These are phyloP conservation scores for Chaetomium olivaceum DNA, from an alignment of 2,329 filamentous ascomycete genomes.

Conservation along the genomic window DNA sequence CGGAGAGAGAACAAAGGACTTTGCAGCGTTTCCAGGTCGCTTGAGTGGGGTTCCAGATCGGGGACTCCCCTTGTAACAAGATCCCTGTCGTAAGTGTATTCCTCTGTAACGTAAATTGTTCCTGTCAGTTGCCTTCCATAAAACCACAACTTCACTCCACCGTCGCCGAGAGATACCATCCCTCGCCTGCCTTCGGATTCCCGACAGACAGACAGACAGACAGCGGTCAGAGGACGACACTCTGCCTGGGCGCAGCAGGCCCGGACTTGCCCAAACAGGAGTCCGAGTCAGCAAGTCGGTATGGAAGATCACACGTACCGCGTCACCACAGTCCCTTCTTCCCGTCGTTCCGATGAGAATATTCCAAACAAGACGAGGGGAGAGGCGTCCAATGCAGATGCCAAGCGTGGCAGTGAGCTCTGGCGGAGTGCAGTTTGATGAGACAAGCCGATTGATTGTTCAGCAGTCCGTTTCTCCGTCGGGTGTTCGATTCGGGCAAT, in stretches of 20 bases:
- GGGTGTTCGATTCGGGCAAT: background rate
- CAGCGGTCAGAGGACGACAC: background rate
- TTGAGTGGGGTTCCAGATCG: slow-evolving; percentile 10
- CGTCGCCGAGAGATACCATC: background rate
- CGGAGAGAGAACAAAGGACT: slow-evolving; percentile 6
- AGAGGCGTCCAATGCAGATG: slow-evolving; percentile 9
- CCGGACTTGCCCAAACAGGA: slow-evolving; percentile 1
- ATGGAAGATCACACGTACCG: slow-evolving; percentile 10
- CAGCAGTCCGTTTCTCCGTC: background rate
- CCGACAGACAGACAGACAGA: background rate
- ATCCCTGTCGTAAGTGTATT: background rate
- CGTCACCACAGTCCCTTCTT: background rate
- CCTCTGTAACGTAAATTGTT: background rate
- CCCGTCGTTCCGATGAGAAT: background rate
- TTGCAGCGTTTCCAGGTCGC: background rate
- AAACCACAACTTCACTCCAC: background rate
- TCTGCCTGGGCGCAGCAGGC: background rate
- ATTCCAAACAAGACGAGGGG: slow-evolving; percentile 7
- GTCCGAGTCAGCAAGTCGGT: background rate
- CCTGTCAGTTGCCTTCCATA: background rate
- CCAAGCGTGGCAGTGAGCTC: slow-evolving; percentile 25
- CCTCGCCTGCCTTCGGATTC: background rate
- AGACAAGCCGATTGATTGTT: background rate
- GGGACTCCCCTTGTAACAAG: background rate
- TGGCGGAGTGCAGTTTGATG: background rate